Evolutionary conservation across 2,329 filamentous ascomycete species (phyloP), one percentile per base, ranked within the genome.

Genomic region (Teratosphaeriaceae sp.): DNA sequence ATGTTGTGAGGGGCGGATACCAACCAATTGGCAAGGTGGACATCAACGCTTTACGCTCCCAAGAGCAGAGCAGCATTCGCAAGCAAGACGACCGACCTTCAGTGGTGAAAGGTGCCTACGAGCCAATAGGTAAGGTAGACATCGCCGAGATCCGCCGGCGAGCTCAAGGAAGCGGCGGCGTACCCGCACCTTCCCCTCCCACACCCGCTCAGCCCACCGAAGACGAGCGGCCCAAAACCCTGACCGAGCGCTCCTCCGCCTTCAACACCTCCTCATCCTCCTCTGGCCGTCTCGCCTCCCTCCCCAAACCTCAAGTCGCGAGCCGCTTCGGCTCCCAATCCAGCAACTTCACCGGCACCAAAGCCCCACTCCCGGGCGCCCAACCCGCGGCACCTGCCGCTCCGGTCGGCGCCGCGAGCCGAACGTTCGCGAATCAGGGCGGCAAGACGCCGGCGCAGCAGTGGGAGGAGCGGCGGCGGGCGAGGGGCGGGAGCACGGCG

Each of bases 21-120:
- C 88, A 96, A 63, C 92, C 92, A 16, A 72, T 98, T 55, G 92
- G 92, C 44, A 97, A 96, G 69, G 85, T 98, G n/a, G 89, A 98
- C 59, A 97, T 98, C 66, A 85, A 84, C 19, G 89, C 88, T 27
- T 84, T 98, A 53, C 80, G 92, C 50, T 69, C 82, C 74, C 62
- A 87, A 76, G 71, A 88, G 68, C 60, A 82, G 73, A 71, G 82
- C 72, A 56, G 73, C 63, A 65, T 75, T 7, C 50, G 60, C 20
- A 9, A 60, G 9, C 61, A 75, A 35, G 88, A 96, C 58, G 85
- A 95, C 53, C 76, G 88, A 43, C 92, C 92, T 3, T 78, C 84
- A 1, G 78, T 80, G 4, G 86, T 97, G 16, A 97, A 94, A 67
- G 92, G 92, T 31, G 79, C 89, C 19, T 98, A 98, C 60, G 85